Conservation (phyloP, 805 yeast species). For the Saturnispora galanensis region DNA sequence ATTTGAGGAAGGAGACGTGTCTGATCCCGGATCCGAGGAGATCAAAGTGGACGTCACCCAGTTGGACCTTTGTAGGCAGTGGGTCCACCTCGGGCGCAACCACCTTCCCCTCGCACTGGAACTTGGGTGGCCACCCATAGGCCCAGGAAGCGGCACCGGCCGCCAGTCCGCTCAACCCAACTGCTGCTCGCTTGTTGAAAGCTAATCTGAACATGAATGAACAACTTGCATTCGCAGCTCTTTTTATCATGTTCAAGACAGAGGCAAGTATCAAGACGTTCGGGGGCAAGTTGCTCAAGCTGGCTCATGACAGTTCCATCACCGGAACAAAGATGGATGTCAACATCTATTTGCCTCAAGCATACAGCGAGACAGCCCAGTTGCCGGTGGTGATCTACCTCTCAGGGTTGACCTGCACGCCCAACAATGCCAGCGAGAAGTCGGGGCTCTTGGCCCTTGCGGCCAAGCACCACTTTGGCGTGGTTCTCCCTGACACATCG, state of each 20-base stretch:
- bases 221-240: neutral
- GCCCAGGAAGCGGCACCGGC: neutral
- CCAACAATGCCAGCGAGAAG: conserved; percentile 88
- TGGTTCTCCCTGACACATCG: conserved; percentile 93
- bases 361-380: conserved; percentile 29
- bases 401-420: conserved; percentile 89
- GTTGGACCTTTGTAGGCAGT: conserved; percentile 18
- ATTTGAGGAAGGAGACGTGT: conserved; percentile 67
- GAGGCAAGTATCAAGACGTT: conserved; percentile 49
- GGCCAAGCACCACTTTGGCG: conserved; percentile 70
- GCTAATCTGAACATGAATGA: neutral
- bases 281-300: conserved; percentile 69
- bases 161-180: neutral
- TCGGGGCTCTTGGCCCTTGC: conserved; percentile 81
- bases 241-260: conserved; percentile 38
- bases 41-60: conserved; percentile 29
- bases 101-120: neutral
- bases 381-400: conserved; percentile 73
- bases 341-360: conserved; percentile 71
- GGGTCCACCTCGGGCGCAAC: conserved; percentile 24
- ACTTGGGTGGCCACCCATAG: neutral
- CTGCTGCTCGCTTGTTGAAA: no score
- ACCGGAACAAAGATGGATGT: conserved; percentile 73
- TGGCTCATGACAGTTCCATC: conserved; percentile 58
- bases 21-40: conserved; percentile 76